Base-by-base conservation (phyloP, 331 rosid species). In the Ulmus americana region DNA sequence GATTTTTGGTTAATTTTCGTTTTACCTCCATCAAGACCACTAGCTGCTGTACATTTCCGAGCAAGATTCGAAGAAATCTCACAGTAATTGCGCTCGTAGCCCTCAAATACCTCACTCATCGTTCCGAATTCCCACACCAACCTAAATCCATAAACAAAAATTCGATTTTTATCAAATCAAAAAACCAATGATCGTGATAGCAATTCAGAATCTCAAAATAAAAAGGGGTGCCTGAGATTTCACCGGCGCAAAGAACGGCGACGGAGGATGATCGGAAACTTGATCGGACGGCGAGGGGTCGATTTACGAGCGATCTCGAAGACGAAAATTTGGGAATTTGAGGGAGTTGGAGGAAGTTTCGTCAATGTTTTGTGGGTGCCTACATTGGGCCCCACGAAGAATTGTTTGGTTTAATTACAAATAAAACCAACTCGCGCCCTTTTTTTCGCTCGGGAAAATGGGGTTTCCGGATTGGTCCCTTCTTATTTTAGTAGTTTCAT, bases 41-140 rank as follows among this genome's bases (percentile, higher is more conserved):
- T 58, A 18, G 79, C 83, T 56, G 80, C 74, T 39, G 83, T 72
- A 70, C 82, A 81, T 45, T 83, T 80, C 55, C 67, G 57, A 10
- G 80, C 73, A 65, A 86, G 69, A 75, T 73, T 77, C 28, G 78
- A 76, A 2, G 85, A 84, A 20, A 81, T 74, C 66, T 84, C 90
- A 76, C 85, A 75, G 59, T 70, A 84, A 67, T 81, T 84, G 68
- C 83, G 85, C 68, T 86, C 87, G 71, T 83, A 86, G 0, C 84
- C 80, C 39, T 86, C 84, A 58, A 86, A 84, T 45, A 84, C 87
- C 62, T 55, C 75, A 71, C 87, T 81, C 87, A 84, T 86, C 6
- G 48, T 71, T 70, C 58, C 73, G n/a, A 72, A 47, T 76, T 63
- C 41, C 64, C 38, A 65, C 64, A 49, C 14, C 70, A 48, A 61